A percentile compares a stretch with the other conserved stretches of the same genome.
Evolutionary conservation across 78 protist genomes (phyloP).

Genomic region (Chrysochromulina tobinii): DNA sequence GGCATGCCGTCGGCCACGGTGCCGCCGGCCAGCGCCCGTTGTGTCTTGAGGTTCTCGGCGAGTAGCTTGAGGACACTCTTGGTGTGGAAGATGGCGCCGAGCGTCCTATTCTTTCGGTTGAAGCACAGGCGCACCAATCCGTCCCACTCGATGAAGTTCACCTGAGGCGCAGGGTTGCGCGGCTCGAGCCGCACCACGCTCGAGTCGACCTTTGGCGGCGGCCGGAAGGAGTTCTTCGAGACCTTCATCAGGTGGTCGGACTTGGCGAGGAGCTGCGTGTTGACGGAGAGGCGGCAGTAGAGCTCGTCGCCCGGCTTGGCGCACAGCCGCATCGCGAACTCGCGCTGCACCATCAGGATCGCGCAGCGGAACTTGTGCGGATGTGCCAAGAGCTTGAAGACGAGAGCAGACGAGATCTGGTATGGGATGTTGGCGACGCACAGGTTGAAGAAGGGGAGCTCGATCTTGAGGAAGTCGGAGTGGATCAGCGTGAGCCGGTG

Average conservation of each 20-base stretch:
- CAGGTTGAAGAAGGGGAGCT: constrained; percentile 94
- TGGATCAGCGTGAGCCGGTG: constrained; percentile 77
- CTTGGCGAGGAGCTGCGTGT: constrained; percentile 87
- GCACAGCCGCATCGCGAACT: constrained; percentile 95
- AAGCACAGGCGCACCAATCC: constrained; percentile 82
- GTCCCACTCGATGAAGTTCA: constrained; percentile 80
- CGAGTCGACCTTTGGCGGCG: constrained; percentile 99
- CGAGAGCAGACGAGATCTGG: constrained; percentile 96
- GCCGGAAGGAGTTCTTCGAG: constrained; percentile 88
- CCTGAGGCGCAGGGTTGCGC: constrained; percentile 91
- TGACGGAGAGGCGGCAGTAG: constrained; percentile 97
- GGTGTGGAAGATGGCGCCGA: constrained; percentile 51
- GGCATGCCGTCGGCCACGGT: not conserved
- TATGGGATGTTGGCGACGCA: constrained; percentile 97
- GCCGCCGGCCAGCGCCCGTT: constrained; percentile 24
- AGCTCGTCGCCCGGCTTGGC: constrained; percentile 94
- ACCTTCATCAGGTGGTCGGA: constrained; percentile 87
- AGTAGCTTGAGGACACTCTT: not conserved
- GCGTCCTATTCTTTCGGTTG: constrained; percentile 94
- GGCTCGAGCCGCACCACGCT: constrained; percentile 95
- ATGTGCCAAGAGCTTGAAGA: constrained; percentile 94
- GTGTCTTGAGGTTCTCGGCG: not conserved
- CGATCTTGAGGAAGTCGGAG: constrained; percentile 26
- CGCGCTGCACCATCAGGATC: constrained; percentile 84
- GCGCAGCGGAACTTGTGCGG: constrained; percentile 55